These are phyloP conservation scores for Mycena amicta DNA, from an alignment of 768 basidiomycete species.

Conservation along the genomic window DNA sequence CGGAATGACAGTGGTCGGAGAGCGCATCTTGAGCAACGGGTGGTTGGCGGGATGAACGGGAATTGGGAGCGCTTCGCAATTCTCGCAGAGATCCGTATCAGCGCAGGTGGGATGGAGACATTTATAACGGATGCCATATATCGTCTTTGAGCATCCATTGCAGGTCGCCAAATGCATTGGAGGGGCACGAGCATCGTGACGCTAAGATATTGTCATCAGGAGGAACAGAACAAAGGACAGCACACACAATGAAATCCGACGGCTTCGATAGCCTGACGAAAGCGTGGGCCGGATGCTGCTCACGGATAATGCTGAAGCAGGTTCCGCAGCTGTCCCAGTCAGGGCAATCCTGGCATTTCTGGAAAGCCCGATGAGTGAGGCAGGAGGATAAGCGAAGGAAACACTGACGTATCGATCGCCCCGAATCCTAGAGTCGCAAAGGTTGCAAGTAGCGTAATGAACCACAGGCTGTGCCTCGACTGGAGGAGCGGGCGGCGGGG, in stretches of 20 bases:
- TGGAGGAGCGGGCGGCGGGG: slow-evolving; percentile 16
- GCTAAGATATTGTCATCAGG: slow-evolving; percentile 23
- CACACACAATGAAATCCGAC: slow-evolving; percentile 59
- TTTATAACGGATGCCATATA: slow-evolving; percentile 76
- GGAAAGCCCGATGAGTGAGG: slow-evolving; percentile 3
- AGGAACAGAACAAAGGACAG: not conserved
- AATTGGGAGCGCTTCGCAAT: slow-evolving; percentile 81
- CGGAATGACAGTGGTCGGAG: slow-evolving; percentile 50
- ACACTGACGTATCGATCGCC: slow-evolving; percentile 73
- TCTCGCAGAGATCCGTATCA: slow-evolving; percentile 80
- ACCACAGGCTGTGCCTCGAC: slow-evolving; percentile 29
- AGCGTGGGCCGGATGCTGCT: slow-evolving; percentile 77
- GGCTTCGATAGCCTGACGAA: slow-evolving; percentile 65
- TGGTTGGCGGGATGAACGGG: slow-evolving; percentile 72
- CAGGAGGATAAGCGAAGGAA: not conserved
- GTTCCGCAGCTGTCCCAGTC: slow-evolving; percentile 77
- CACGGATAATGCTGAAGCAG: slow-evolving; percentile 71
- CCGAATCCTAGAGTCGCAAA: slow-evolving; percentile 71
- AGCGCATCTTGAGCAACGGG: slow-evolving; percentile 74
- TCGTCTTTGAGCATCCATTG: slow-evolving; percentile 57
- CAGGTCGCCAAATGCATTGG: slow-evolving; percentile 61
- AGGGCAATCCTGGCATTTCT: slow-evolving; percentile 85
- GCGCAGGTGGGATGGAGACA: slow-evolving; percentile 80
- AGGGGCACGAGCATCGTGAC: slow-evolving; percentile 18
- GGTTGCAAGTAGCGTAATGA: slow-evolving; percentile 73